Evolutionary conservation across 2,329 filamentous ascomycete genomes (phyloP), one percentile per base, ranked within the genome.

Genomic region (Verticillium dahliae): DNA sequence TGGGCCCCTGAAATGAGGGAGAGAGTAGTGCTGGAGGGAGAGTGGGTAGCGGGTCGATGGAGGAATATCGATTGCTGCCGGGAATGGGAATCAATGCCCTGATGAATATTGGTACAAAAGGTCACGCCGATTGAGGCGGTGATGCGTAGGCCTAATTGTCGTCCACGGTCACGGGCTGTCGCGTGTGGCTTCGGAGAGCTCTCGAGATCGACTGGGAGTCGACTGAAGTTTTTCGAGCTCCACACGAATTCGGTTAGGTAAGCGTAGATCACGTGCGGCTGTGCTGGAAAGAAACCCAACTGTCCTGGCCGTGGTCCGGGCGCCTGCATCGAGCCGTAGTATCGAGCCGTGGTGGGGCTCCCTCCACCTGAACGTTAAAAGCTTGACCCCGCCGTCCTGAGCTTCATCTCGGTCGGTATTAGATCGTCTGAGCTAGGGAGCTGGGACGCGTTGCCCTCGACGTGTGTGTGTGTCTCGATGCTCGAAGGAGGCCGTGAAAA

Each of bases 211-310:
- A 27, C 22, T 50, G 11, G 45, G 45, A 50, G 45, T 50, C 22
- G 45, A 50, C 55, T 56, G 55, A 56, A 56, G 55, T 56, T 56
- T 56, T 56, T 56, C 55, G 55, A 22, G 27, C 35, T 56, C 55
- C 55, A 35, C 55, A n/a, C 9, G 6, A 3, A 56, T 4, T 11
- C 34, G 55, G 6, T 56, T 56, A 56, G 31, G 27, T 56, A 56
- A 56, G 22, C 7, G 1, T 7, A 45, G n/a, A 50, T 50, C 55
- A 56, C 55, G 55, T 56, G 55, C 27, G 14, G 13, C 27, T 33
- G 22, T 38, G n/a, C 15, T 18, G 35, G 55, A 31, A 35, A 56
- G 55, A 35, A 56, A 56, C 7, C 13, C 35, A 18, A 27, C 22
- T 50, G 45, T 50, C 22, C 45, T 50, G 45, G 45, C 45, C 18